A percentile compares a stretch with the other conserved stretches of the same genome.
These are phyloP conservation scores for Aspergillus jensenii DNA, from an alignment of 2,329 filamentous ascomycete genomes.

Conservation along the genomic window DNA sequence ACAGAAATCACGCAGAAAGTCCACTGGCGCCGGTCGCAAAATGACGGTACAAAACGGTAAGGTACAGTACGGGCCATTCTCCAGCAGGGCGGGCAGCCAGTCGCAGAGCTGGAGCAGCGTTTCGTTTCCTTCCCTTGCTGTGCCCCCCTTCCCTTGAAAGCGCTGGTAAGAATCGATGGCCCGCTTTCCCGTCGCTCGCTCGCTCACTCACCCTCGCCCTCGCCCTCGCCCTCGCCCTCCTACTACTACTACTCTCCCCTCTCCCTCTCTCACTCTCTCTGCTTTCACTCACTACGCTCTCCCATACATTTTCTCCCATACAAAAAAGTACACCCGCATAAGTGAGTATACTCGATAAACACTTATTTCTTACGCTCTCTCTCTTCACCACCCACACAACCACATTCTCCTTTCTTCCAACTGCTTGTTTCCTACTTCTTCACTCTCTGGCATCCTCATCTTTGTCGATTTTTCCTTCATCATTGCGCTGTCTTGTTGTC, in stretches of 20 bases:
- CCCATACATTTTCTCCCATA: conserved; percentile 37
- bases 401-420: conserved; percentile 20
- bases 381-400: conserved; percentile 29
- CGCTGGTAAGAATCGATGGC: conserved; percentile 20
- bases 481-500: conserved; percentile 24
- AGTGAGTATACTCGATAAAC: conserved; percentile 37
- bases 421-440: conserved; percentile 15
- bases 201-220: conserved; percentile 23
- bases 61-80: conserved; percentile 21
- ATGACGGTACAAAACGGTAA: conserved; percentile 22
- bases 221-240: conserved; percentile 31
- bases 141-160: conserved; percentile 20
- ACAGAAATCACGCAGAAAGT: background rate
- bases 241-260: conserved; percentile 32
- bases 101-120: conserved; percentile 23
- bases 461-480: conserved; percentile 24
- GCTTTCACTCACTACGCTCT: conserved; percentile 33
- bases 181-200: conserved; percentile 24
- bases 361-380: conserved; percentile 21
- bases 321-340: conserved; percentile 39
- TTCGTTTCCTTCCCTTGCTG: conserved; percentile 29
- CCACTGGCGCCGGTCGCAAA: conserved; percentile 6
- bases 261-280: conserved; percentile 30
- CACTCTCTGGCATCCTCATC: conserved; percentile 16
- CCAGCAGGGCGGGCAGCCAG: conserved; percentile 24